Base-by-base conservation (phyloP, 1,284 basidiomycete genomes). In the Rhodotorula sp. region DNA sequence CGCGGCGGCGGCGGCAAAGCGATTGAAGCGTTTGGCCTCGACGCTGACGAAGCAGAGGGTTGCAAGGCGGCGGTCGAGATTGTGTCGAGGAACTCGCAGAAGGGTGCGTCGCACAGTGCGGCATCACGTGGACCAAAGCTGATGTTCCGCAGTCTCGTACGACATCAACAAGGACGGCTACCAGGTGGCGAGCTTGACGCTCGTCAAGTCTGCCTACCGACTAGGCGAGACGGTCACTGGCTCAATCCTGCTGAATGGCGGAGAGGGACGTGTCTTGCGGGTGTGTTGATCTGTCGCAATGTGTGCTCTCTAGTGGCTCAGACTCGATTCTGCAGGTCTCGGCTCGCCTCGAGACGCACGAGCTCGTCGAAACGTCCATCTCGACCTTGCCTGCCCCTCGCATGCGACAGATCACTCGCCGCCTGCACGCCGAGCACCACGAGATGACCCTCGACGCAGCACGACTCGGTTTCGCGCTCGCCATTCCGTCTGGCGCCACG, bases 11-110 rank as follows among this genome's bases (percentile, higher is more conserved):
- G 56, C 10, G 44, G 36, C 22, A 36, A 17, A 10, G 49, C 27
- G 15, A 27, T 11, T 39, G 64, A 49, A 30, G 63, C 46, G 8
- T 65, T 81, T 64, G 79, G 81, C 78, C 74, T 80, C 82, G 63
- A 82, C 82, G 74, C 69, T 46, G 84, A 84, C 6, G 84, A 81
- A 24, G 79, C 87, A 70, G 85, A 84, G 6, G 89, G 89, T 0
- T 96, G 93, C 79, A 85, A 91, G 65, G 89, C 94, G 76, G 92
- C 92, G 0, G 91, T 97, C 2, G 93, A 96, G 81, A 88, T 95
- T 56, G 82, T 95, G 54, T 93, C 92, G 22, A 83, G 93, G 52
- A 91, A 91, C 77, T 89, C 91, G 1, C 89, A 88, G 79, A 96
- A 95, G 84, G 86, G 91, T 91, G 66, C 66, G 84, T 13, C 29